A percentile compares a stretch with the other conserved stretches of the same genome.
phyloP scores from a whole-genome alignment of 768 basidiomycete genomes.

The Trametes meyenii region DNA sequence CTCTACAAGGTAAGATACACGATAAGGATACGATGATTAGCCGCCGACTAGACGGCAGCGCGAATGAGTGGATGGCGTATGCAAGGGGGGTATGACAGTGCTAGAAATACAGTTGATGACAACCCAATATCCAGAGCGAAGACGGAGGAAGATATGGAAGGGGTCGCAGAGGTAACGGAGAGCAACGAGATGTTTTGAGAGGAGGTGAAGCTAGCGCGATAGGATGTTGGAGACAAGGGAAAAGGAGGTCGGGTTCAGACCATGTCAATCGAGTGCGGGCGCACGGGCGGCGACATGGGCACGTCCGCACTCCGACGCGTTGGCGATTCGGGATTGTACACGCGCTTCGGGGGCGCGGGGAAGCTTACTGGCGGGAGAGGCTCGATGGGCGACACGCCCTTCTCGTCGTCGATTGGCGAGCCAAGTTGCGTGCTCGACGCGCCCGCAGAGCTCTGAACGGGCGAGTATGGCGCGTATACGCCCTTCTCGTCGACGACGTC shows the following conservation, averaged over 20 bases:
- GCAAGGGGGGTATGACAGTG: constrained; percentile 11
- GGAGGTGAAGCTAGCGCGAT: background rate
- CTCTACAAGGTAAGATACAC: constrained; percentile 14
- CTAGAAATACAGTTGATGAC: constrained; percentile 18
- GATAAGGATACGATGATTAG: constrained; percentile 15
- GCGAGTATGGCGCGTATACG: constrained; percentile 25
- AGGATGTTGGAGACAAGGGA: background rate
- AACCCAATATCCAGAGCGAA: constrained; percentile 9
- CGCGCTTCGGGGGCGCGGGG: constrained; percentile 21
- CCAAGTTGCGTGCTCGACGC: constrained; percentile 29
- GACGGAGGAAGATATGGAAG: constrained; percentile 6
- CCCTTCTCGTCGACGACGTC: constrained; percentile 28
- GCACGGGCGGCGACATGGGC: constrained; percentile 16
- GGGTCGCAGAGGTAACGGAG: background rate
- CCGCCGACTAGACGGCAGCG: background rate
- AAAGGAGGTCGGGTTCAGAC: constrained; percentile 5
- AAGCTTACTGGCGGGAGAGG: constrained; percentile 18
- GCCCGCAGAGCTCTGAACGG: constrained; percentile 21
- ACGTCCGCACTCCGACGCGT: constrained; percentile 22
- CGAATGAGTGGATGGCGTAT: constrained; percentile 7
- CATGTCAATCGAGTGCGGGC: constrained; percentile 22
- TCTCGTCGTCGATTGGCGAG: constrained; percentile 27
- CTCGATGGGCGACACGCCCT: constrained; percentile 8
- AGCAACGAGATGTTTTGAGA: background rate
- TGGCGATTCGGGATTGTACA: constrained; percentile 19